phyloP scores from a whole-genome alignment of 805 yeast species.

The Kodamaea sagamina region DNA sequence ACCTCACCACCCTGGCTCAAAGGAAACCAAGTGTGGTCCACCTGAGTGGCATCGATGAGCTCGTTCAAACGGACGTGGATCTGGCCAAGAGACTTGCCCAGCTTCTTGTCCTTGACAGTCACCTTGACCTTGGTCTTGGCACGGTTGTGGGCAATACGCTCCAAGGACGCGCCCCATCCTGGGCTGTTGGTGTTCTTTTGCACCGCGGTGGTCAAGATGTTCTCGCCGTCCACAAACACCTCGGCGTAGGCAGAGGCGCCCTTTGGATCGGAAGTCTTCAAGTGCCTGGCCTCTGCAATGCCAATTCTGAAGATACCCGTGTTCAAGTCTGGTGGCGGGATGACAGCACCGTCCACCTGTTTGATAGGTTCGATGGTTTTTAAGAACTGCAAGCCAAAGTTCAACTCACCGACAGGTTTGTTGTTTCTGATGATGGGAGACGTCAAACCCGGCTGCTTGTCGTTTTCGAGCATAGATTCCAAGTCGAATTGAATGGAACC shows the following conservation, averaged over 20 bases:
- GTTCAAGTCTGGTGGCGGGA: constrained; percentile 88
- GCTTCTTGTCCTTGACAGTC: constrained; percentile 57
- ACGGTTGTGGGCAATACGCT: constrained; percentile 71
- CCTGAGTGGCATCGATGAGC: constrained; percentile 73
- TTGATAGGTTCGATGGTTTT: constrained; percentile 67
- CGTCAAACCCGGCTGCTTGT: constrained; percentile 48
- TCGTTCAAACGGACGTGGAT: constrained; percentile 60
- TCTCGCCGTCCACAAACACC: constrained; percentile 62
- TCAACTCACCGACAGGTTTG: constrained; percentile 75
- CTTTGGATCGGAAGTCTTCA: constrained; percentile 48
- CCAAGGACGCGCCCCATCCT: constrained; percentile 60
- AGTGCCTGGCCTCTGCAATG: constrained; percentile 61
- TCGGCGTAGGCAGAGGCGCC: constrained; percentile 66
- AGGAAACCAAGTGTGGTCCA: constrained; percentile 77
- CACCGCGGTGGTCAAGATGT: constrained; percentile 57
- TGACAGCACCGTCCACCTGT: constrained; percentile 77
- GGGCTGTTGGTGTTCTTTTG: constrained; percentile 67
- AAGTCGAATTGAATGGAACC: constrained; percentile 78
- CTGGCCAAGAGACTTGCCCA: constrained; percentile 59
- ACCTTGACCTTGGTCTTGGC: constrained; percentile 69
- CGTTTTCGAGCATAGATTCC: constrained; percentile 59
- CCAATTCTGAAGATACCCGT: constrained; percentile 85
- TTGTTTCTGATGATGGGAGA: constrained; percentile 76
- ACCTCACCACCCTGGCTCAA: constrained; percentile 75
- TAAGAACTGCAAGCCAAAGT: constrained; percentile 70